Percentiles rank a stretch among this genome's conserved stretches.
Evolutionary conservation across 1,139 yeast genomes (phyloP).

Genomic region (Geotrichum cucujoidarum): DNA sequence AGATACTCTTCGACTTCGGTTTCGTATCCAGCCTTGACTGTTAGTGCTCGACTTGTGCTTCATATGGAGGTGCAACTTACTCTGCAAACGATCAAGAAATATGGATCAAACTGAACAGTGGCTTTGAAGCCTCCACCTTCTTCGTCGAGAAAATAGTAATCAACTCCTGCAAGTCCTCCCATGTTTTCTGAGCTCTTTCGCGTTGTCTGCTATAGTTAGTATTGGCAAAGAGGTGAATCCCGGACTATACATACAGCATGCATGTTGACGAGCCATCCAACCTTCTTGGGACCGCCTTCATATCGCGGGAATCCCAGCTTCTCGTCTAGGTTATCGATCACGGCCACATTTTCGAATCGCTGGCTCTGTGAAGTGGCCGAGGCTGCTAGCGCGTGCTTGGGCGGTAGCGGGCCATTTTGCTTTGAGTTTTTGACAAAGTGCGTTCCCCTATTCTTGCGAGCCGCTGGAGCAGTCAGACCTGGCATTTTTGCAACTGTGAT

Average conservation of each 20-base stretch:
- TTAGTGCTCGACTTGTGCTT: neutral
- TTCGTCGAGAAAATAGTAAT: slow-evolving; percentile 91
- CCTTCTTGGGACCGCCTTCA: slow-evolving; percentile 64
- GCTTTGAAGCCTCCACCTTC: slow-evolving; percentile 96
- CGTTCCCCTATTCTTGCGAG: slow-evolving; percentile 14
- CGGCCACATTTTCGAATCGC: slow-evolving; percentile 28
- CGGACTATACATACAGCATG: slow-evolving; percentile 39
- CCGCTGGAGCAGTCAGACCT: neutral
- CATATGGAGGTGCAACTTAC: slow-evolving; percentile 30
- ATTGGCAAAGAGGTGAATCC: too few relatives aligned
- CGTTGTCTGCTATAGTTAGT: slow-evolving; percentile 40
- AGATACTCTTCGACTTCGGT: slow-evolving; percentile 84
- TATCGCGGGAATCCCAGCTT: slow-evolving; percentile 80
- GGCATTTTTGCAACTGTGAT: slow-evolving; percentile 1
- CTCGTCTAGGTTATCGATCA: slow-evolving; percentile 47
- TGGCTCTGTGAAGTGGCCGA: slow-evolving; percentile 21
- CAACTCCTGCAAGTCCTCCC: slow-evolving; percentile 80
- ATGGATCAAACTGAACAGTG: slow-evolving; percentile 79
- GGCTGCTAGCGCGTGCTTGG: slow-evolving; percentile 2
- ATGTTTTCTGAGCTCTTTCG: slow-evolving; percentile 51
- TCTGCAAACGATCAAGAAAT: slow-evolving; percentile 68
- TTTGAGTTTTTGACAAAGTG: slow-evolving; percentile 13
- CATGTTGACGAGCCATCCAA: slow-evolving; percentile 87
- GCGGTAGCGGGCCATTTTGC: neutral
- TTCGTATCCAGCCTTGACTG: slow-evolving; percentile 46